Percentiles rank a stretch among this genome's conserved stretches.
Evolutionary conservation across 768 basidiomycete species (phyloP).

Genomic region (Neoboletus brunneissimus): DNA sequence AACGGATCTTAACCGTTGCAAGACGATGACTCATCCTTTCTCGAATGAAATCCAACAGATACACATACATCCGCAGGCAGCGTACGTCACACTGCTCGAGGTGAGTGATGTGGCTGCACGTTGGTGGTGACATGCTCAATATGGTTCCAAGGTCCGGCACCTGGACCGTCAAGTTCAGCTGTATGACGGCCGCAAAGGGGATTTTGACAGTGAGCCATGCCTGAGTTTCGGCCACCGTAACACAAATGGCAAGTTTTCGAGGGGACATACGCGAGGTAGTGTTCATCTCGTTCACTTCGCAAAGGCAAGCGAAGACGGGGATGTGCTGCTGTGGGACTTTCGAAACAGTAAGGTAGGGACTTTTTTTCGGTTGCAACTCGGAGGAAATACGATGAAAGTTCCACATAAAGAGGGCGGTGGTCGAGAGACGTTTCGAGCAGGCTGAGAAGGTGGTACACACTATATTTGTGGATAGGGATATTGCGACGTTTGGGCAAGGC

Average conservation of each 20-base stretch:
- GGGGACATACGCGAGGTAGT: constrained; percentile 39
- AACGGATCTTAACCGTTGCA: constrained; percentile 38
- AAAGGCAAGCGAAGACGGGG: constrained; percentile 45
- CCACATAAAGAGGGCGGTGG: constrained; percentile 35
- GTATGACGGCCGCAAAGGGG: constrained; percentile 43
- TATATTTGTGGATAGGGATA: constrained; percentile 37
- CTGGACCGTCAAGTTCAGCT: constrained; percentile 48
- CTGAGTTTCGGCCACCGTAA: constrained; percentile 44
- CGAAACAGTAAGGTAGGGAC: constrained; percentile 43
- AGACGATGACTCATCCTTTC: constrained; percentile 29
- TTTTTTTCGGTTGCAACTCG: constrained; percentile 6
- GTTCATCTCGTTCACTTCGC: constrained; percentile 41
- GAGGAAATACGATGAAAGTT: constrained; percentile 20
- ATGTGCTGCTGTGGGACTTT: constrained; percentile 48
- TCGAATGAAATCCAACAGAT: constrained; percentile 44
- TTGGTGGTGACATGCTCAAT: constrained; percentile 10
- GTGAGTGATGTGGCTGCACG: constrained; percentile 32
- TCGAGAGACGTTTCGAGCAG: constrained; percentile 32
- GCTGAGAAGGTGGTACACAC: constrained; percentile 40
- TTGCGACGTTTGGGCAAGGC: constrained; percentile 41
- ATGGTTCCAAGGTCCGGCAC: constrained; percentile 41
- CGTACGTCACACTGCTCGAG: constrained; percentile 46
- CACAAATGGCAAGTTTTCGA: constrained; percentile 21
- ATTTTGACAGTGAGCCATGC: constrained; percentile 40
- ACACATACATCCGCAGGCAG: constrained; percentile 43